These are phyloP conservation scores for Hortiboletus rubellus DNA, from an alignment of 1,284 basidiomycete species.

Conservation along the genomic window DNA sequence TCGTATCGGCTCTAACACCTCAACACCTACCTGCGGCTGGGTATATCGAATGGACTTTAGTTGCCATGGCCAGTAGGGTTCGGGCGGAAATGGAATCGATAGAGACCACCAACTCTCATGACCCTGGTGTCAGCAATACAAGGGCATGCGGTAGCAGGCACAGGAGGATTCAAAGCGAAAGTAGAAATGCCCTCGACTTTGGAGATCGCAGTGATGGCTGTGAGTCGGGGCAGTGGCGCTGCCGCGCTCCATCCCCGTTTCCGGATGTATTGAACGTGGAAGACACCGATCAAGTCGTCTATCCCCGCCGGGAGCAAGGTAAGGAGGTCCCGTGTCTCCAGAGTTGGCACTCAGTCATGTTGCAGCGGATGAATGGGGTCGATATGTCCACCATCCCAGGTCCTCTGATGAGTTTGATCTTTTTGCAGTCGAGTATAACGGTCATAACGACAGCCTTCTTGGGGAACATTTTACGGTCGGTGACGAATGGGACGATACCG, in stretches of 20 bases:
- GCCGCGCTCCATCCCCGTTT: conserved; percentile 29
- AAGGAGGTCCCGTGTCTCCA: background rate
- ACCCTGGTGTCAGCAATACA: background rate
- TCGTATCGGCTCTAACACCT: conserved; percentile 50
- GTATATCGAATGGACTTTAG: conserved; percentile 31
- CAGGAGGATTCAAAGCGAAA: conserved; percentile 26
- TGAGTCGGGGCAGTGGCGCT: conserved; percentile 13
- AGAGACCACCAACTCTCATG: conserved; percentile 1
- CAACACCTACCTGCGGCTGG: conserved; percentile 31
- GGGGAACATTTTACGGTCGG: conserved; percentile 23
- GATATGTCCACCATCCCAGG: conserved; percentile 8
- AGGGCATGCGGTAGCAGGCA: conserved; percentile 13
- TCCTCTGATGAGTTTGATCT: conserved; percentile 18
- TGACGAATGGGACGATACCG: conserved; percentile 29
- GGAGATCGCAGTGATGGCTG: conserved; percentile 23
- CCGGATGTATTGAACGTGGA: conserved; percentile 11
- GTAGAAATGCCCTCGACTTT: conserved; percentile 33
- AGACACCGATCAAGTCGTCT: conserved; percentile 29
- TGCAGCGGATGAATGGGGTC: conserved; percentile 35
- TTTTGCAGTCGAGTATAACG: conserved; percentile 29
- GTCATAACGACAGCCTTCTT: conserved; percentile 29
- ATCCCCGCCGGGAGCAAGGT: conserved; percentile 30
- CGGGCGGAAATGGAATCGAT: conserved; percentile 25
- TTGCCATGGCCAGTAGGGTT: conserved; percentile 18
- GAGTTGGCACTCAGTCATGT: conserved; percentile 11